Evolutionary conservation across 2,329 filamentous ascomycete genomes (phyloP), one percentile per base, ranked within the genome.

Genomic region (Lomentospora prolificans): DNA sequence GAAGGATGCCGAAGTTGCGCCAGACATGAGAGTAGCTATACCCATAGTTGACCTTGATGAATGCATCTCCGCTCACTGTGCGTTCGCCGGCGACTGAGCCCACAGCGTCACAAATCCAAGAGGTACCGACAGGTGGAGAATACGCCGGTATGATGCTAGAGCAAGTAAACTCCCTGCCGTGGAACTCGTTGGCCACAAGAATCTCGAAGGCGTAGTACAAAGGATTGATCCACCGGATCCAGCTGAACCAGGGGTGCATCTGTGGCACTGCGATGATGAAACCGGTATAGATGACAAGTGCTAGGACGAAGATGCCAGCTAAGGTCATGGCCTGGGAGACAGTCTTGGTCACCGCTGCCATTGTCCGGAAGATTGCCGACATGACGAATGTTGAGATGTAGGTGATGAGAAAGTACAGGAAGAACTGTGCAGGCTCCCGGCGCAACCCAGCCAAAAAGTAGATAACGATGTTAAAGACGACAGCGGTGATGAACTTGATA

Each of bases 221-320:
- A 0, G 86, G 86, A 58, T 90, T 85, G 53, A 90, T 75, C 70
- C 84, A 90, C 27, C 84, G 80, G 54, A 91, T 85, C 88, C 88
- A 91, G 27, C 80, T 72, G 51, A 86, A 84, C 86, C 87, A 92
- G 0, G 78, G 79, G 22, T 83, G 77, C 85, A 86, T 90, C 63
- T 86, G 61, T 0, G 72, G 70, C 1, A 70, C 65, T 0, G 70
- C 63, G 31, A 80, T 74, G 27, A 73, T 69, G 63, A 85, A 84
- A 57, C 80, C 83, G 0, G 83, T 84, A 65, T 76, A 77, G 24
- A 75, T 82, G 62, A 84, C 75, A 3, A 87, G 74, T 12, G 78
- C 77, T 17, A 87, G 65, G 9, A 85, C 79, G 59, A 82, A 61
- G 0, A 83, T 68, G 22, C 77, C 77, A 0, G 78, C 72, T 2